Base-by-base conservation (phyloP, 2,329 filamentous ascomycete genomes). In the Ophiostoma angusticollis region DNA sequence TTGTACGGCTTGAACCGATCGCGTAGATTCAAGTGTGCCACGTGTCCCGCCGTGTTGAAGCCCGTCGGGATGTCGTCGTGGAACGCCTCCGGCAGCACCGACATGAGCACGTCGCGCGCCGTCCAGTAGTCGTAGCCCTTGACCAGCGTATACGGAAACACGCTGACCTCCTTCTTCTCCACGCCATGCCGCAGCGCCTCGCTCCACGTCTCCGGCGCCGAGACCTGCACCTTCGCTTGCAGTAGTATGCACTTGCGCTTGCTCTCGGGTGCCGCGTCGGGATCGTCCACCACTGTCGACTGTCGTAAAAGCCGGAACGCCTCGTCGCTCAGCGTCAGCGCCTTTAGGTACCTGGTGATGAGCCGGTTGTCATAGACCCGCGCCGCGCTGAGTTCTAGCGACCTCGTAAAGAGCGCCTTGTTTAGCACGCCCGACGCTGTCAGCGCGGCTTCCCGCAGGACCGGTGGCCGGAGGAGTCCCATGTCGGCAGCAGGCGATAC, bases 1-100 rank as follows among this genome's bases (percentile, higher is more conserved):
- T 91, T 94, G 65, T 93, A 94, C 0, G 83, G 84, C 9, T 85
- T 64, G 54, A 86, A 95, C 47, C 78, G 72, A 16, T 83, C 77
- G 36, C 84, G 77, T 23, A 98, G 76, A 58, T 98, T 98, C 42
- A 98, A 65, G 54, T 98, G 91, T 29, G 86, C 89, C 36, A 96
- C 78, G 51, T 96, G 89, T 16, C 91, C 89, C 25, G 89, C 86
- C 25, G 80, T 78, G 41, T 85, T 85, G 64, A 93, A 96, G 35
- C 86, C 85, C 23, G 76, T 74, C 3, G 87, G 89, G 23, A 91
- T 77, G 50, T 93, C 86, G 29, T 80, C 78, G 48, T 86, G 76
- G 18, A 82, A 68, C 34, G 84, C 78, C 47, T 86, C 78, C 0
- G 87, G 87, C 1, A 98, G 67, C 40, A 95, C 74, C 4, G 84